phyloP scores from a whole-genome alignment of 1,139 yeast genomes.

The Candida sp. region DNA sequence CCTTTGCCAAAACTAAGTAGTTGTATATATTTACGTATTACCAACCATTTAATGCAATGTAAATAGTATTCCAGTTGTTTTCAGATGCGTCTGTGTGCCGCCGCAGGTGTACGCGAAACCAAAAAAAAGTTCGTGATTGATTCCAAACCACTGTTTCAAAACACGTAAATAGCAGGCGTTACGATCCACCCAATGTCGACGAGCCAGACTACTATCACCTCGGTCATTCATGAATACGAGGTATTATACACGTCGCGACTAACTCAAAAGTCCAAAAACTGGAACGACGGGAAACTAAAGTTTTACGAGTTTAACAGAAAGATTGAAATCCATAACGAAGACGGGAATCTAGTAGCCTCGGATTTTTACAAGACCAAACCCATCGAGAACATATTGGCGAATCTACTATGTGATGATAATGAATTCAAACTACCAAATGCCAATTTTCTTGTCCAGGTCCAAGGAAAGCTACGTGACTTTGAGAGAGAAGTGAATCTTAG shows the following conservation, averaged over 20 bases:
- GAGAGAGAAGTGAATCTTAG: constrained; percentile 16
- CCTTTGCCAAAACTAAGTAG: constrained; percentile 47
- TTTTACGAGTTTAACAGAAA: constrained; percentile 54
- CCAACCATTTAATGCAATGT: constrained; percentile 1
- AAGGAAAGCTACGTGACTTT: constrained; percentile 15
- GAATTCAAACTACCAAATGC: constrained; percentile 20
- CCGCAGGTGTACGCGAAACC: too few relatives aligned
- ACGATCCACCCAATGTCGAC: not conserved
- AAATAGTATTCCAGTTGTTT: not conserved
- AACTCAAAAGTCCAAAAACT: constrained; percentile 53
- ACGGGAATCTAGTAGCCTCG: constrained; percentile 33
- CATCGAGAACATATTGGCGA: constrained; percentile 11
- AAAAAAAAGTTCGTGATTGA: too few relatives aligned
- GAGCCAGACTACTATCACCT: constrained; percentile 1
- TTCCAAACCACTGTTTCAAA: too few relatives aligned
- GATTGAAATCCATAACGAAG: constrained; percentile 37
- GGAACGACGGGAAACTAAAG: constrained; percentile 58
- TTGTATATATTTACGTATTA: constrained; percentile 5
- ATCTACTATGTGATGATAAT: constrained; percentile 15
- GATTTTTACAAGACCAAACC: constrained; percentile 21
- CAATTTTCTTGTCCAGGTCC: constrained; percentile 19
- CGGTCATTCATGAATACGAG: constrained; percentile 9
- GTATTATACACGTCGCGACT: constrained; percentile 26
- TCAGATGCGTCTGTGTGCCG: too few relatives aligned
- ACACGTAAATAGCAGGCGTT: not conserved